These are phyloP conservation scores for Ganoderma resinaceum DNA, from an alignment of 1,284 basidiomycete genomes.

Conservation along the genomic window DNA sequence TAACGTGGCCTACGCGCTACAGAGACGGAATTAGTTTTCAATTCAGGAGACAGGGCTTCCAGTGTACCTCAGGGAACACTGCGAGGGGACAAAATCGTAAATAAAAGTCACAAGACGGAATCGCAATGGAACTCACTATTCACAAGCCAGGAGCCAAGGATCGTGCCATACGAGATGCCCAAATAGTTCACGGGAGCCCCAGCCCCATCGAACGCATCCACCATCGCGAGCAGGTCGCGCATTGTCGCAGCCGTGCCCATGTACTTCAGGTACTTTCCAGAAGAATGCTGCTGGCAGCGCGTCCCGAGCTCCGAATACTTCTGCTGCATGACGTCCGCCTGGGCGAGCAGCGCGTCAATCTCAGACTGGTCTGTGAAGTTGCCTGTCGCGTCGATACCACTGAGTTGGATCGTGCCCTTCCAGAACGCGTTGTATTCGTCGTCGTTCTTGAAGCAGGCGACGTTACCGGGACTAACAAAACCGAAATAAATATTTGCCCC, in stretches of 20 bases:
- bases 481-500: neutral
- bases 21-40: neutral
- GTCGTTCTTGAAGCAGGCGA: slow-evolving; percentile 19
- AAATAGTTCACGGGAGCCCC: slow-evolving; percentile 21
- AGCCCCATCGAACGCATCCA: slow-evolving; percentile 27
- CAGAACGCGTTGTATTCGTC: slow-evolving; percentile 15
- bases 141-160: slow-evolving; percentile 28
- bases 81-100: neutral
- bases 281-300: slow-evolving; percentile 8
- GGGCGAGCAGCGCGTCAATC: slow-evolving; percentile 11
- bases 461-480: slow-evolving; percentile 17
- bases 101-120: neutral
- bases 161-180: slow-evolving; percentile 25
- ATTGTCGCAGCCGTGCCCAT: slow-evolving; percentile 28
- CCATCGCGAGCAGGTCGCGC: slow-evolving; percentile 28
- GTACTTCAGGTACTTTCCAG: slow-evolving; percentile 21
- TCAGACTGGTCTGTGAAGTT: slow-evolving; percentile 21
- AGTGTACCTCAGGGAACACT: slow-evolving; percentile 27
- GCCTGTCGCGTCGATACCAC: slow-evolving; percentile 20
- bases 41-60: too few relatives aligned
- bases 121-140: slow-evolving; percentile 22
- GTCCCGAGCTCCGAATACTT: slow-evolving; percentile 22
- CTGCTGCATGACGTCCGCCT: slow-evolving; percentile 21
- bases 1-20: slow-evolving; percentile 28
- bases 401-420: slow-evolving; percentile 20